Base-by-base conservation (phyloP, 2,329 filamentous ascomycete genomes). In the Tolypocladium cylindrosporum region DNA sequence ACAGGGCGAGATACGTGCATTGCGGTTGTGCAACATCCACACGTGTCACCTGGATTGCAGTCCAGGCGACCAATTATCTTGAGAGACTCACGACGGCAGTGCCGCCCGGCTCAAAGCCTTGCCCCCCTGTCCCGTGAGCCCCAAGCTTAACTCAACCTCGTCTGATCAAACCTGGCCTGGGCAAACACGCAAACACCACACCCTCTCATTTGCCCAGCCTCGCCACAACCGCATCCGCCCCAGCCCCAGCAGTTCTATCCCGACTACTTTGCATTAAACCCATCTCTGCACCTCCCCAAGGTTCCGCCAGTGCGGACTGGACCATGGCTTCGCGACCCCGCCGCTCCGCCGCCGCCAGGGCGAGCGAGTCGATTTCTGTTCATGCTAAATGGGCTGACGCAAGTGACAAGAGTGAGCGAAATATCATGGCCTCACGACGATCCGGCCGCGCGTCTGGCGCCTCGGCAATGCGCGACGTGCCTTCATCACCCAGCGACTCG, bases 361-460 rank as follows among this genome's bases (percentile, higher is more conserved):
- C 75, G 51, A 73, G 71, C 56, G 72, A 76, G 61, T 71, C 71
- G 57, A 76, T 77, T 63, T 74, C 74, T 59, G 72, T 70, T 57
- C 72, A 75, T 61, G 70, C 71, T 59, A 72, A 66, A 68, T 72
- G 70, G 71, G 71, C 72, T 75, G 69, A 75, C 71, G 68, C 67
- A 59, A 68, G 65, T 61, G 71, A 72, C 63, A 71, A 66, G 61
- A 60, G 56, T 53, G 69, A 72, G 58, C 61, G 64, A 58, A 74
- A 66, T 67, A 74, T 67, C 67, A 82, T 82, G 79, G 78, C 80
- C 55, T 76, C 79, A 57, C 76, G 80, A 66, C 75, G 80, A 63
- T 77, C 77, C 55, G 77, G 77, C 64, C 75, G 79, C 67, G 72
- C 69, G 63, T 74, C 71, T 61, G 75, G 71, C 59, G 72, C 74